Percentiles rank a stretch among this genome's conserved stretches.
These are phyloP conservation scores for Apiospora marii DNA, from an alignment of 2,329 filamentous ascomycete genomes.

Conservation along the genomic window DNA sequence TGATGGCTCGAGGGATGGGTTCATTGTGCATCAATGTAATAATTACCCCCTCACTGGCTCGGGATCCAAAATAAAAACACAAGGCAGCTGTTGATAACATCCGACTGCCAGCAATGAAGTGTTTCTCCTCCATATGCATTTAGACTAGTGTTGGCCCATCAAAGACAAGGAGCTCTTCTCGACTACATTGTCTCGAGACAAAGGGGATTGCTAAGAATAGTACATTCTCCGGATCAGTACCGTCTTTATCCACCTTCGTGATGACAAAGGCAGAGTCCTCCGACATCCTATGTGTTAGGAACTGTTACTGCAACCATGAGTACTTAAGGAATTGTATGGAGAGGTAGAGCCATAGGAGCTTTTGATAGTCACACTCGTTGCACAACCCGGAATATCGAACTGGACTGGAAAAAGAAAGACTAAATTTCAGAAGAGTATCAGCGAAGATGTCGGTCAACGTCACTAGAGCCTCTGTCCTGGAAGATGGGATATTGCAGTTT, in stretches of 20 bases:
- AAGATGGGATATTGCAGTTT: neutral
- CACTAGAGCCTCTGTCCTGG: constrained; percentile 4
- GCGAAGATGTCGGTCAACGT: neutral
- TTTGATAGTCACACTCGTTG: neutral
- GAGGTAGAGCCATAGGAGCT: neutral
- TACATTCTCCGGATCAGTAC: neutral
- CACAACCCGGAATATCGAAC: neutral
- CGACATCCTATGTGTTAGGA: too few relatives aligned
- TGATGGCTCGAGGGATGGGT: too few relatives aligned
- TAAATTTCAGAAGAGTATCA: neutral
- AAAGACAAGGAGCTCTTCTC: neutral
- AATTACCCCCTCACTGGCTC: neutral
- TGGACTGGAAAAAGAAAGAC: neutral
- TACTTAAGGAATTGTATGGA: neutral
- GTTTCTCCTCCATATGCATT: neutral
- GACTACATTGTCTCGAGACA: neutral
- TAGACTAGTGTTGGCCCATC: neutral
- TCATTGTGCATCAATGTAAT: neutral
- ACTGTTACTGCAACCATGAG: neutral
- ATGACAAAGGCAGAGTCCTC: neutral
- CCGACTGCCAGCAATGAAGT: too few relatives aligned
- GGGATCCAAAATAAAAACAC: neutral
- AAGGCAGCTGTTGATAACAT: neutral
- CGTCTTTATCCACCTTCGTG: neutral
- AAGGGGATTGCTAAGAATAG: neutral